Base-by-base conservation (phyloP, 1,284 basidiomycete genomes). In the Phellinidium pouzarii region DNA sequence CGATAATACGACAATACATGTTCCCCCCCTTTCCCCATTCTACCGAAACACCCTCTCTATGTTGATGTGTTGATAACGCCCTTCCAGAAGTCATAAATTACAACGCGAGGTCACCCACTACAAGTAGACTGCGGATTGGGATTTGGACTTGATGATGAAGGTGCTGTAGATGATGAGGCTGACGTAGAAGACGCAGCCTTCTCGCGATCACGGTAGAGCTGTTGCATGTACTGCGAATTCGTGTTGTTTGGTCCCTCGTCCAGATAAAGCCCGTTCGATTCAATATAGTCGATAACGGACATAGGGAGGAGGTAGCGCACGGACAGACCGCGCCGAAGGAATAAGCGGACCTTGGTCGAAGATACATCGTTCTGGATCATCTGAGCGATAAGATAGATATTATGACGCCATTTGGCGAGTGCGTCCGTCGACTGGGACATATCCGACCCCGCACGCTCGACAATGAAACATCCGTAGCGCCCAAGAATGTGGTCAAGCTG, bases 301-400 rank as follows among this genome's bases (percentile, higher is more conserved):
- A 88, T 82, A 3, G 95, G 94, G 44, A 98, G 75, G 29, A 99
- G 80, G 68, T 98, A 99, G 59, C 87, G 87, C 63, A 99, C 93
- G 58, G 90, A 94, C 63, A 98, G 86, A 2, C 94, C 94, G 58
- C 95, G 79, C 57, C 92, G 76, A 34, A 99, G 79, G 71, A 98
- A 98, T 37, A 99, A 71, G 41, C 87, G 66, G 55, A 93, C 92
- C 74, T 98, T 98, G 25, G 94, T 96, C 55, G 88, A 92, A 14
- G 92, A 95, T 45, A 99, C 95, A 66, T 99, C 95, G 68, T 99
- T 99, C 69, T 98, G 94, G 61, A 99, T 98, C 50, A 97, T 81
- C 69, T 99, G 95, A 53, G 91, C 87, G 63, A 96, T 89, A 59
- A 98, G 84, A 65, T 93, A 85, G 59, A 99, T 94, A 67, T 98